Evolutionary conservation across 345 rosid genomes (phyloP).

Genomic region (Excoecaria agallocha): DNA sequence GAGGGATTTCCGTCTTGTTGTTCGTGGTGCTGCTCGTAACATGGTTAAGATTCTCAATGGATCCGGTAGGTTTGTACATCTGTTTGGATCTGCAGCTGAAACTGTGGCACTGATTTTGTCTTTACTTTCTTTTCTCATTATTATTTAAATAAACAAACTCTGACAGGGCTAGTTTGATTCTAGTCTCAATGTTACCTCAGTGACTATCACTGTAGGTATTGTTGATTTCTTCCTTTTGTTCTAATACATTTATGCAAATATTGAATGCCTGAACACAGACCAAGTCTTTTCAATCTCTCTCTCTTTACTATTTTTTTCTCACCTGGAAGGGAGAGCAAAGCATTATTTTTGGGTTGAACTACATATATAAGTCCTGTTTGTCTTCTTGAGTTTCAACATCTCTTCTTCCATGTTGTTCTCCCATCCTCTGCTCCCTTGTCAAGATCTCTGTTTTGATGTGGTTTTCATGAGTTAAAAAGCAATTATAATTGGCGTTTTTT

Average conservation of each 20-base stretch:
- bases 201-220: not conserved
- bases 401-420: not conserved
- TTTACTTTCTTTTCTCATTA: not conserved
- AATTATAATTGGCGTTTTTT: constrained; percentile 18
- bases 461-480: not conserved
- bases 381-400: constrained; percentile 6
- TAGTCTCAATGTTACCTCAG: not conserved
- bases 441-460: not conserved
- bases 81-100: constrained; percentile 10
- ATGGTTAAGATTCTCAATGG: constrained; percentile 81
- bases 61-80: constrained; percentile 50
- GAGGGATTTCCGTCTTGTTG: constrained; percentile 95
- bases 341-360: not conserved
- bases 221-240: not conserved
- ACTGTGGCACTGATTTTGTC: not conserved
- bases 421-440: not conserved
- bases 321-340: not conserved
- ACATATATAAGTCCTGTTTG: not conserved
- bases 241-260: not conserved
- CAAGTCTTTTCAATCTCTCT: not conserved
- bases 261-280: not conserved
- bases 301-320: not conserved
- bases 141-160: not conserved
- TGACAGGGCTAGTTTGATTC: not conserved
- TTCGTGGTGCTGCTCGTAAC: constrained; percentile 94